A percentile compares a stretch with the other conserved stretches of the same genome.
Evolutionary conservation across 2,329 filamentous ascomycete species (phyloP).

Genomic region (Moelleriella libera): DNA sequence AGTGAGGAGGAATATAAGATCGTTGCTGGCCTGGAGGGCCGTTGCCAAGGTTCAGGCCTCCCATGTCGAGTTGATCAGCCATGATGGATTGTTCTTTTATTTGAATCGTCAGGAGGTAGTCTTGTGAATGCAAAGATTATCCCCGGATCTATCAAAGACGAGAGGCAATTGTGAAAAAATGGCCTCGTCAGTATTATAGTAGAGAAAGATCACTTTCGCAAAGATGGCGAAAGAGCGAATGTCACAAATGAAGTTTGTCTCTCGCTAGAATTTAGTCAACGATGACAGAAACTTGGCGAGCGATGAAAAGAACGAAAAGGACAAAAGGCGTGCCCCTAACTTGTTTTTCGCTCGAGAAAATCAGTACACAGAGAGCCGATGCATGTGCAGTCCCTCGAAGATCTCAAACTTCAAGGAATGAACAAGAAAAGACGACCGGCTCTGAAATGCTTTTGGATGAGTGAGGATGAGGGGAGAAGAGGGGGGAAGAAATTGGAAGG

Average conservation of each 20-base stretch:
- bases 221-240: background rate
- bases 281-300: background rate
- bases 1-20: slow-evolving; percentile 77
- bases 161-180: background rate
- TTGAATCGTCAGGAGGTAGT: background rate
- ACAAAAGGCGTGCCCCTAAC: slow-evolving; percentile 16
- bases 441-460: slow-evolving; percentile 14
- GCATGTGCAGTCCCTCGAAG: slow-evolving; percentile 23
- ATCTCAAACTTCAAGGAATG: slow-evolving; percentile 31
- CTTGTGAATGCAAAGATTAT: background rate
- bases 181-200: background rate
- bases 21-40: slow-evolving; percentile 25
- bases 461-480: slow-evolving; percentile 14
- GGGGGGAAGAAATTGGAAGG: slow-evolving; percentile 11
- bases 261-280: background rate
- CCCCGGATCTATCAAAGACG: background rate
- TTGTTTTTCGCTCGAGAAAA: slow-evolving; percentile 18
- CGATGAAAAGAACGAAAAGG: slow-evolving; percentile 11
- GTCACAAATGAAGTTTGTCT: slow-evolving; percentile 12
- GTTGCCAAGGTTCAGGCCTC: slow-evolving; percentile 52
- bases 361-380: slow-evolving; percentile 16
- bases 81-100: slow-evolving; percentile 32
- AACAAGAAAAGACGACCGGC: slow-evolving; percentile 25
- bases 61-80: slow-evolving; percentile 58
- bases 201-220: too few species aligned